These are phyloP conservation scores for Plasmodium yoelii DNA, from an alignment of 169 alveolate genomes.

Conservation along the genomic window DNA sequence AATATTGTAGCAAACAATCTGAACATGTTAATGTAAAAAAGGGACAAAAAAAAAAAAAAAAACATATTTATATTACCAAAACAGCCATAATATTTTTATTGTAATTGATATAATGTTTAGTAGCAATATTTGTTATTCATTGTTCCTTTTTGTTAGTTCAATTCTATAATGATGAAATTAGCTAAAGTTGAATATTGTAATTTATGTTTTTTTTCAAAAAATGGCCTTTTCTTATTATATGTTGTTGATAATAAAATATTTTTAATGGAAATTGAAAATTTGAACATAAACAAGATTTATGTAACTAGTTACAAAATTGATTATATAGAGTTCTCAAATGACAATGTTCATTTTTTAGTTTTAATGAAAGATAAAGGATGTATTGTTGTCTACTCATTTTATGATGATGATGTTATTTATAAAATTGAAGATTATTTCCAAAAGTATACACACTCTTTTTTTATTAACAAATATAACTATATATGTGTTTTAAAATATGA, in stretches of 20 bases:
- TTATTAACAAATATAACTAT: conserved; percentile 7
- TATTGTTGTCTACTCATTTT: conserved; percentile 33
- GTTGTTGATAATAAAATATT: conserved; percentile 27
- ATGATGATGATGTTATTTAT: conserved; percentile 2
- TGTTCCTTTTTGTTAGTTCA: too few species aligned
- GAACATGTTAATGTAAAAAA: too few species aligned
- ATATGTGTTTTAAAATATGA: conserved; percentile 40
- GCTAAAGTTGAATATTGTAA: conserved; percentile 9
- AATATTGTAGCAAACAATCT: too few species aligned
- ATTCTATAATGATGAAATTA: conserved; percentile 6
- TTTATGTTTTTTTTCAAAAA: conserved; percentile 31
- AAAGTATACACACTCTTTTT: conserved; percentile 12
- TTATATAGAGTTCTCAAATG: conserved; percentile 18
- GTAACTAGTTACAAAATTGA: conserved; percentile 36
- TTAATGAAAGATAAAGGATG: conserved; percentile 36
- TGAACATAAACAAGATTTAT: conserved; percentile 10
- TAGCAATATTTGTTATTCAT: too few species aligned
- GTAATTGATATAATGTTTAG: too few species aligned
- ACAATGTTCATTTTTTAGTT: conserved; percentile 37
- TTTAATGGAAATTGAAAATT: conserved; percentile 12
- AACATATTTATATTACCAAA: too few species aligned
- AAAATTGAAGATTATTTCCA: conserved; percentile 31
- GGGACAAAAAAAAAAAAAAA: too few species aligned
- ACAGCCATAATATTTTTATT: too few species aligned
- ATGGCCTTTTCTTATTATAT: conserved; percentile 41